A percentile compares a stretch with the other conserved stretches of the same genome.
These are phyloP conservation scores for Blastomyces parvus DNA, from an alignment of 2,329 filamentous ascomycete species.

Conservation along the genomic window DNA sequence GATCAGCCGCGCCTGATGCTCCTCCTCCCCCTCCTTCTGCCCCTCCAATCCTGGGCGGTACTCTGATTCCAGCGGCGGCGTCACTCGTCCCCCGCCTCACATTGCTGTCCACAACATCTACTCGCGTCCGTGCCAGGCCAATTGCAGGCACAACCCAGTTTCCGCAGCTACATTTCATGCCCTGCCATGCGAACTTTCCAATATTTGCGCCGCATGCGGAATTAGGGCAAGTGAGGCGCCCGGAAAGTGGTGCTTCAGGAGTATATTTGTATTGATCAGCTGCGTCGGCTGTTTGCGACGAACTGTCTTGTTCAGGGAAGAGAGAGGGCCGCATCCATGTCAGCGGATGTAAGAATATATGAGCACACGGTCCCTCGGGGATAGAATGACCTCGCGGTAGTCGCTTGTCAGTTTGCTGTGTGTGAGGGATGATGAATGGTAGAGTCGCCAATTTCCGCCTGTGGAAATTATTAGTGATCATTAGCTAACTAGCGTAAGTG, in stretches of 20 bases:
- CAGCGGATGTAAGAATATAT: constrained; percentile 84
- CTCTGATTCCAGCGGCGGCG: constrained; percentile 27
- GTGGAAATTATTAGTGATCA: constrained; percentile 8
- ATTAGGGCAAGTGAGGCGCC: constrained; percentile 74
- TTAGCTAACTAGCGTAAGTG: background rate
- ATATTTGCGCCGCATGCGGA: constrained; percentile 68
- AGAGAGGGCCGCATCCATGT: constrained; percentile 89
- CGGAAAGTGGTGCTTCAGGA: constrained; percentile 65
- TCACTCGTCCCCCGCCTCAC: constrained; percentile 15
- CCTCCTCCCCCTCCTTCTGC: constrained; percentile 21
- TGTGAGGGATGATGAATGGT: constrained; percentile 59
- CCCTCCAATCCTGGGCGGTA: constrained; percentile 32
- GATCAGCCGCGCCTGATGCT: constrained; percentile 10
- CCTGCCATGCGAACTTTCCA: constrained; percentile 93
- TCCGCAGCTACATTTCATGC: constrained; percentile 82
- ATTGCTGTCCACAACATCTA: constrained; percentile 57
- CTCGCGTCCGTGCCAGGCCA: constrained; percentile 68
- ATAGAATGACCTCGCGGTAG: constrained; percentile 17
- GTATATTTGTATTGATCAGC: constrained; percentile 18
- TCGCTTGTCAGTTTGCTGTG: constrained; percentile 21
- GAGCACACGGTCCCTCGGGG: constrained; percentile 52
- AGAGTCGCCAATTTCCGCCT: constrained; percentile 54
- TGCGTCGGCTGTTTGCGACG: background rate
- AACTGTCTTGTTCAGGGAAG: constrained; percentile 24
- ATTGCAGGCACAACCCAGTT: constrained; percentile 89